phyloP scores from a whole-genome alignment of 164 flowering plant genomes.

The Cinnamomum micranthum region DNA sequence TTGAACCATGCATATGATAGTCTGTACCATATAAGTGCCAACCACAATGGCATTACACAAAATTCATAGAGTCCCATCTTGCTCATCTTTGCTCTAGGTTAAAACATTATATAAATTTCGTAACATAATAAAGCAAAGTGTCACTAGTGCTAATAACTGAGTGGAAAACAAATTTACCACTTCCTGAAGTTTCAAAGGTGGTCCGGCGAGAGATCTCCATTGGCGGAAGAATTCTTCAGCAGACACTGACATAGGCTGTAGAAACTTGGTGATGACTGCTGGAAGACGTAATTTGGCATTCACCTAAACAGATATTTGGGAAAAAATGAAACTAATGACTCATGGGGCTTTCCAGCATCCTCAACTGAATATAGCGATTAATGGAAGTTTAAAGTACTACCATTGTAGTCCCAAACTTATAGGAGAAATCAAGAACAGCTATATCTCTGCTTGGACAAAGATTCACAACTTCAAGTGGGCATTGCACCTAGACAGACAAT shows the following conservation, averaged over 20 bases:
- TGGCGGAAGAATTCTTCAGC: conserved; percentile 95
- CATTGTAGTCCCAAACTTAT: conserved; percentile 64
- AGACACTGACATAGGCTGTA: conserved; percentile 78
- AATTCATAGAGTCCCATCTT: too few species aligned
- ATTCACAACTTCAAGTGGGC: conserved; percentile 88
- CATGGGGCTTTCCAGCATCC: not conserved
- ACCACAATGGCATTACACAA: too few species aligned
- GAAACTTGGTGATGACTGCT: conserved; percentile 81
- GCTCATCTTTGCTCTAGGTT: too few species aligned
- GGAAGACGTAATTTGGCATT: conserved; percentile 94
- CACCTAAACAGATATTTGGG: conserved; percentile 40
- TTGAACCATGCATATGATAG: too few species aligned
- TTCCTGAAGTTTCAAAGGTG: conserved; percentile 98
- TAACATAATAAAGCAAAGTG: not conserved
- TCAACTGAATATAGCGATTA: not conserved
- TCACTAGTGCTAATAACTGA: not conserved
- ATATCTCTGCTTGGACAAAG: conserved; percentile 95
- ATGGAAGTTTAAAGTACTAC: conserved; percentile 26
- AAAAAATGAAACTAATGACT: conserved; percentile 9
- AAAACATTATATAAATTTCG: too few species aligned
- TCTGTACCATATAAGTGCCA: too few species aligned
- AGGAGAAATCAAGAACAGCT: conserved; percentile 93
- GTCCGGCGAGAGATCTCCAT: conserved; percentile 99
- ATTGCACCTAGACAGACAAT: conserved; percentile 59
- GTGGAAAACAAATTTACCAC: conserved; percentile 46